These are phyloP conservation scores for Actinomortierella ambigua DNA, from an alignment of 371 early-diverging fungal species.

Conservation along the genomic window DNA sequence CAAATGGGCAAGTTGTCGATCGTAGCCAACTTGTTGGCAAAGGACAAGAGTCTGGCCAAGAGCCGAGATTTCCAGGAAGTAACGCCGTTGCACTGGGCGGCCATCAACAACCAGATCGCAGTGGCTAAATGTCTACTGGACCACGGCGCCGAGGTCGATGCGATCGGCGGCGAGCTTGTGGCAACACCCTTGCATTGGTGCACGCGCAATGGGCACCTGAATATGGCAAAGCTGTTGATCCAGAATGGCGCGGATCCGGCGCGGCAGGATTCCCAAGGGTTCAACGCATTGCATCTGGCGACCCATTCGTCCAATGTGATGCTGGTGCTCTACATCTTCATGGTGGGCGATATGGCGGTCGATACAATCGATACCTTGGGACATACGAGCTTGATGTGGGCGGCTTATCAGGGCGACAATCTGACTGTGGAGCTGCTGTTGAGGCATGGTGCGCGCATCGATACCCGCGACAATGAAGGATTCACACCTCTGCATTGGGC, in stretches of 20 bases:
- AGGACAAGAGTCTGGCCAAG: constrained; percentile 51
- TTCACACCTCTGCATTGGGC: constrained; percentile 76
- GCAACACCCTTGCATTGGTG: constrained; percentile 96
- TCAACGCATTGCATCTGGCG: constrained; percentile 89
- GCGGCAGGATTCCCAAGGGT: constrained; percentile 84
- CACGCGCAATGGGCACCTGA: constrained; percentile 72
- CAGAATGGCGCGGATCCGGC: constrained; percentile 80
- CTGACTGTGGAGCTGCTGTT: constrained; percentile 72
- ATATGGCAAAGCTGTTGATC: constrained; percentile 73
- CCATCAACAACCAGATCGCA: constrained; percentile 75
- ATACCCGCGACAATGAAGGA: constrained; percentile 71
- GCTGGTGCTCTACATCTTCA: constrained; percentile 73
- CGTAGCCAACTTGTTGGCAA: constrained; percentile 57
- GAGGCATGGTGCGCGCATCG: constrained; percentile 68
- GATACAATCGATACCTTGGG: constrained; percentile 77
- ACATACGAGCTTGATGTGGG: constrained; percentile 95
- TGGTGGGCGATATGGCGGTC: constrained; percentile 71
- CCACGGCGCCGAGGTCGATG: constrained; percentile 78
- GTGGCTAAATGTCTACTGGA: constrained; percentile 83
- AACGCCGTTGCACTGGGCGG: constrained; percentile 83
- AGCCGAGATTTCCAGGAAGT: constrained; percentile 69
- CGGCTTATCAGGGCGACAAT: constrained; percentile 85
- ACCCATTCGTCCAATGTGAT: constrained; percentile 86
- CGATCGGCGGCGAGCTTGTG: constrained; percentile 73
- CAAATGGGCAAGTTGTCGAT: constrained; percentile 66